phyloP scores from a whole-genome alignment of 2,329 filamentous ascomycete species.

The Phaeosphaeria sp. region DNA sequence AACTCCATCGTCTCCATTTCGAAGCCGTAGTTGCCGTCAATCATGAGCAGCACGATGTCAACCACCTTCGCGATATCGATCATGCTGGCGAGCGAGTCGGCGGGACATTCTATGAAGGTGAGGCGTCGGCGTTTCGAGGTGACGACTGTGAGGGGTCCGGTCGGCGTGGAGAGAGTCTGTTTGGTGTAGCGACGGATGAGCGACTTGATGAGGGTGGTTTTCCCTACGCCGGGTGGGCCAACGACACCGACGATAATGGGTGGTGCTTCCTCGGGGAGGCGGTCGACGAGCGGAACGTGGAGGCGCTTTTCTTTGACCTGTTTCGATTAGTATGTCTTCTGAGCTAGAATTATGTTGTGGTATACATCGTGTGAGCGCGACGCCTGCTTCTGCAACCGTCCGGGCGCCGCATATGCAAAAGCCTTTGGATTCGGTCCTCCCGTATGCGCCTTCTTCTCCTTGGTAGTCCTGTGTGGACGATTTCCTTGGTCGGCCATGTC shows the following conservation, averaged over 20 bases:
- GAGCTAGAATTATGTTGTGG: accelerated
- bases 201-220: conserved; percentile 94
- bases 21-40: conserved; percentile 97
- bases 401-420: conserved; percentile 83
- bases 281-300: conserved; percentile 95
- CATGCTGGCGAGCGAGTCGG: conserved; percentile 90
- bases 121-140: conserved; percentile 94
- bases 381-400: conserved; percentile 77
- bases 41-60: conserved; percentile 96
- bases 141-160: conserved; percentile 92
- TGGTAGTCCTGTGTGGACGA: conserved; percentile 82
- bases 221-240: conserved; percentile 90
- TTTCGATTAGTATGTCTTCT: background rate
- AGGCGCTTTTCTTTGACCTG: conserved; percentile 94
- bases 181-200: conserved; percentile 94
- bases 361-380: conserved; percentile 74
- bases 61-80: conserved; percentile 97
- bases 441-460: conserved; percentile 83
- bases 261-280: conserved; percentile 92
- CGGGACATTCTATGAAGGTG: conserved; percentile 97
- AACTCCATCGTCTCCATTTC: conserved; percentile 99
- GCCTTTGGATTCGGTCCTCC: conserved; percentile 85
- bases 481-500: conserved; percentile 75
- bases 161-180: conserved; percentile 87
- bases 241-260: conserved; percentile 93